Evolutionary conservation across 768 basidiomycete species (phyloP).

Genomic region (Butyriboletus loyo): DNA sequence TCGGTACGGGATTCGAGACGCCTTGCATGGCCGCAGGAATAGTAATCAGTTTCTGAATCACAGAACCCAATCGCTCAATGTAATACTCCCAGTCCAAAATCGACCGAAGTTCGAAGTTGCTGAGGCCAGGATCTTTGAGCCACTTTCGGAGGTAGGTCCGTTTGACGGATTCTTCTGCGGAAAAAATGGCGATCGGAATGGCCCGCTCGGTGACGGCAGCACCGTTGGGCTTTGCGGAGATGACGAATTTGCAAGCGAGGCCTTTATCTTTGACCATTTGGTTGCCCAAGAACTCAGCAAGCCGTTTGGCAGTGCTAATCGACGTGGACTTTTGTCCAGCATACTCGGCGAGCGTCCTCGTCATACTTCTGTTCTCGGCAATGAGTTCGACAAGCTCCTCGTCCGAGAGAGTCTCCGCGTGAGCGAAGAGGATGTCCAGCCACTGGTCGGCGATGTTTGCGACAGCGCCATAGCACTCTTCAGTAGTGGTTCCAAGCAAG

Average conservation of each 20-base stretch:
- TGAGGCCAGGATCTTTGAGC: conserved; percentile 89
- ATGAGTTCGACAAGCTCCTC: conserved; percentile 97
- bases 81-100: conserved; percentile 99
- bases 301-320: conserved; percentile 90
- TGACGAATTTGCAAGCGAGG: conserved; percentile 97
- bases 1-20: conserved; percentile 92
- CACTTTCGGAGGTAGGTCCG: conserved; percentile 89
- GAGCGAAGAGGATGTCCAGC: conserved; percentile 92
- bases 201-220: conserved; percentile 97
- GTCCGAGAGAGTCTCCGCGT: conserved; percentile 79
- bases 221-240: conserved; percentile 88
- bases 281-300: conserved; percentile 95
- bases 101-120: conserved; percentile 85
- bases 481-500: conserved; percentile 85
- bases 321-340: conserved; percentile 97
- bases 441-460: conserved; percentile 93
- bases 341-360: conserved; percentile 93
- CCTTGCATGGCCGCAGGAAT: conserved; percentile 99
- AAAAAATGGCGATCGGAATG: conserved; percentile 96
- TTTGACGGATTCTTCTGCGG: conserved; percentile 90
- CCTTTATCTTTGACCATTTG: conserved; percentile 99
- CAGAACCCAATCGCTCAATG: conserved; percentile 94
- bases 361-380: conserved; percentile 98
- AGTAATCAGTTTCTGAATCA: conserved; percentile 98
- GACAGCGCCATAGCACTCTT: conserved; percentile 94